Evolutionary conservation across 2,329 filamentous ascomycete species (phyloP).

Genomic region (Diplocarpon rosae): DNA sequence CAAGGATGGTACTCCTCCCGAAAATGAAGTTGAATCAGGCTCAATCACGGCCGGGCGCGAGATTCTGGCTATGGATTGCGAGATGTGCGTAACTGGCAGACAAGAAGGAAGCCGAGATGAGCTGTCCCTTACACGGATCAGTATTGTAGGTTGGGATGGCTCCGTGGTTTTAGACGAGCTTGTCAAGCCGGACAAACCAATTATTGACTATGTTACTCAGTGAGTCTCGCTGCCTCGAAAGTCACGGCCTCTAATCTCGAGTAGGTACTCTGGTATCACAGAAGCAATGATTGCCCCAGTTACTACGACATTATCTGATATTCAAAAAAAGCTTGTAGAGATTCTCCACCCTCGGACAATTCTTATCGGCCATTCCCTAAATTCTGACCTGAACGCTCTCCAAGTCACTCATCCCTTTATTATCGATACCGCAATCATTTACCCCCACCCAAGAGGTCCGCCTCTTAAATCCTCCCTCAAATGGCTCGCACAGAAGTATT

Average conservation of each 20-base stretch:
- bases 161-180: slow-evolving; percentile 76
- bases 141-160: slow-evolving; percentile 77
- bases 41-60: slow-evolving; percentile 74
- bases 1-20: slow-evolving; percentile 56
- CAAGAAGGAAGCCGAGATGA: slow-evolving; percentile 46
- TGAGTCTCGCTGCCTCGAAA: slow-evolving; percentile 19
- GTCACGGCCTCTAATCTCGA: slow-evolving; percentile 13
- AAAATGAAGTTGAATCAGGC: slow-evolving; percentile 63
- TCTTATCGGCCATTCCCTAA: slow-evolving; percentile 69
- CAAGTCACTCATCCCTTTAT: slow-evolving; percentile 86
- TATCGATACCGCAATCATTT: slow-evolving; percentile 82
- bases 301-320: slow-evolving; percentile 72
- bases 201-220: slow-evolving; percentile 83
- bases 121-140: slow-evolving; percentile 80
- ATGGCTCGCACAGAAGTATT: slow-evolving; percentile 77
- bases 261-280: slow-evolving; percentile 78
- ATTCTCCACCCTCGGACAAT: slow-evolving; percentile 64
- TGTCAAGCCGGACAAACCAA: slow-evolving; percentile 80
- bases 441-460: slow-evolving; percentile 79
- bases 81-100: slow-evolving; percentile 75
- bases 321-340: slow-evolving; percentile 65
- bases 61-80: slow-evolving; percentile 79
- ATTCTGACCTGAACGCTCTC: slow-evolving; percentile 74
- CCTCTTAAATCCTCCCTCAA: slow-evolving; percentile 87
- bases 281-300: slow-evolving; percentile 70